These are phyloP conservation scores for Paramecium tetraurelia DNA, from an alignment of 73 alveolate species.

Conservation along the genomic window DNA sequence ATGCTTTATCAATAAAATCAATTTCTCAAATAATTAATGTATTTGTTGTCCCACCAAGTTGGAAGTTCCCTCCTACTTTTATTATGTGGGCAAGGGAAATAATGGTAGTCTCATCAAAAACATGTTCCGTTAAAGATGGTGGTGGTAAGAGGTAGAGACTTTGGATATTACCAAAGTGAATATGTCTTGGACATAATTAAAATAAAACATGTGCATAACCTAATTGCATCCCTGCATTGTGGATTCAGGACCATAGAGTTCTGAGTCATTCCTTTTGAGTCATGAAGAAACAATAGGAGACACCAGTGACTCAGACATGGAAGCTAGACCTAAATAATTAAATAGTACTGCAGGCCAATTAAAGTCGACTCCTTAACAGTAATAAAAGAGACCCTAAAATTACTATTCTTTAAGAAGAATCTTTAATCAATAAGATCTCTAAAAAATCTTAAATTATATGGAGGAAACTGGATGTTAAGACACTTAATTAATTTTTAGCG, in stretches of 20 bases:
- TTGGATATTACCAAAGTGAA: conserved; percentile 4
- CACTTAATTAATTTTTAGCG: conserved; percentile 11
- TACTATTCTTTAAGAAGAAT: conserved; percentile 17
- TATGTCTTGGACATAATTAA: conserved; percentile 55
- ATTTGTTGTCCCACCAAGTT: conserved; percentile 9
- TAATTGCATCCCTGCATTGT: neutral
- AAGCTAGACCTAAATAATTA: neutral
- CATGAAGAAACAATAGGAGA: conserved; percentile 50
- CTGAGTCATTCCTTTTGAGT: neutral
- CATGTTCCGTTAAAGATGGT: conserved; percentile 74
- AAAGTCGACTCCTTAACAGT: neutral
- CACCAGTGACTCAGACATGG: conserved; percentile 58
- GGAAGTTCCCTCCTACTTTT: conserved; percentile 65
- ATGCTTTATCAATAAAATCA: conserved; percentile 48
- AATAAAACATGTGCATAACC: neutral
- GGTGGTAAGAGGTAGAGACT: conserved; percentile 84
- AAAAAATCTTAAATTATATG: neutral
- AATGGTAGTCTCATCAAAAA: conserved; percentile 69
- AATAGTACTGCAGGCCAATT: neutral
- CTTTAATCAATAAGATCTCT: neutral
- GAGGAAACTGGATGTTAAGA: neutral
- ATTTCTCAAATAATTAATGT: conserved; percentile 33
- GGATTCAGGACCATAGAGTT: neutral
- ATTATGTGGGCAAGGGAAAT: conserved; percentile 87
- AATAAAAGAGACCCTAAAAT: conserved; percentile 5